Conservation (phyloP, 208 protist species). For the Histomonas meleagridis region DNA sequence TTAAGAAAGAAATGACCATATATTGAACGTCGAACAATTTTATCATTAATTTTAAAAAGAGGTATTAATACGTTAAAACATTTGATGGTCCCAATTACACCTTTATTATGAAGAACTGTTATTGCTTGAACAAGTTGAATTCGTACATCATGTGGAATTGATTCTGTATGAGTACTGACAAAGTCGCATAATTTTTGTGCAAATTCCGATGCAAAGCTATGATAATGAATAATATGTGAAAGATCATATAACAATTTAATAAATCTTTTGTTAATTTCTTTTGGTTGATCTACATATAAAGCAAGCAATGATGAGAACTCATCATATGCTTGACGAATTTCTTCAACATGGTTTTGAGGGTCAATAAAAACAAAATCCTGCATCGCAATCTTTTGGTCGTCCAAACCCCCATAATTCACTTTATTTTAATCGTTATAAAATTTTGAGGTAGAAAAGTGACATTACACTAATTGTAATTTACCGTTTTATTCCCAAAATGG, state of each 20-base stretch:
- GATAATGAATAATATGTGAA: neutral
- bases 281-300: neutral
- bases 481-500: no score
- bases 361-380: neutral
- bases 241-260: neutral
- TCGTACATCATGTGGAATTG: neutral
- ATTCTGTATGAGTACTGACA: neutral
- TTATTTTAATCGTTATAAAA: no score
- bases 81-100: neutral
- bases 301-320: neutral
- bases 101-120: neutral
- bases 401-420: no score
- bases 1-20: neutral
- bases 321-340: neutral
- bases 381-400: no score
- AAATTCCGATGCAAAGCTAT: neutral
- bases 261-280: slow-evolving; percentile 8
- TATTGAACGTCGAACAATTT: neutral
- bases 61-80: neutral
- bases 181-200: neutral
- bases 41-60: neutral
- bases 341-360: neutral
- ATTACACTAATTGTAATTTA: no score
- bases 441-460: no score
- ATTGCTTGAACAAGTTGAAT: neutral